Conservation (phyloP, 202 grass and related monocot genomes). For the Panicum hallii region DNA sequence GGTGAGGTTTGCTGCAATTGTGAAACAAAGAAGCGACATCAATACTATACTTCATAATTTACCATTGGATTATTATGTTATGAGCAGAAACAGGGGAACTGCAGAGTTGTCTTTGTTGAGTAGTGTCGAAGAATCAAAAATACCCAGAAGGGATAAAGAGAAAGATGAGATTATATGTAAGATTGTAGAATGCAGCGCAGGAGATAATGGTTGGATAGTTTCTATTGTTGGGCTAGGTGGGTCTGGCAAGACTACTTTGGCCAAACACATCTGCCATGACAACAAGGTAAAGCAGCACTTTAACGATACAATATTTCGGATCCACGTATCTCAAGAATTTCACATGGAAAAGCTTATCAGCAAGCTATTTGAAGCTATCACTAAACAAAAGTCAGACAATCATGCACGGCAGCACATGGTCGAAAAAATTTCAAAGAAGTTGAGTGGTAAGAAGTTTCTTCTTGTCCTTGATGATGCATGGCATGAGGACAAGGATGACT, state of each 20-base stretch:
- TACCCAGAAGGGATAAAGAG: neutral
- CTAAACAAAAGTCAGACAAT: neutral
- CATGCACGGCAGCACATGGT: neutral
- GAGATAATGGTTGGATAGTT: neutral
- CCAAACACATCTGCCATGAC: neutral
- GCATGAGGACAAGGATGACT: neutral
- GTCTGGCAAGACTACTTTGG: slow-evolving; percentile 12
- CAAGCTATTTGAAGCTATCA: neutral
- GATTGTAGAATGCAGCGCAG: neutral
- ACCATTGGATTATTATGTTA: too few species aligned
- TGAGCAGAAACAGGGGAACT: too few species aligned
- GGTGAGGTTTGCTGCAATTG: too few species aligned
- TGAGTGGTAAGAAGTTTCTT: neutral
- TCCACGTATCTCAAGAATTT: neutral
- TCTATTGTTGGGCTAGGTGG: neutral
- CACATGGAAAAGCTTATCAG: neutral
- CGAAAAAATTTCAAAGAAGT: neutral
- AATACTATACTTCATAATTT: too few species aligned
- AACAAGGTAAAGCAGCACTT: neutral
- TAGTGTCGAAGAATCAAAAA: neutral
- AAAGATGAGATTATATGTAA: neutral
- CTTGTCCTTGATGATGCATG: slow-evolving; percentile 46
- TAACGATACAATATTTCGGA: neutral
- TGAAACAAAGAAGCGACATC: too few species aligned
- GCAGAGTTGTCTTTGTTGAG: too few species aligned